A percentile compares a stretch with the other conserved stretches of the same genome.
Evolutionary conservation across 2,329 filamentous ascomycete genomes (phyloP).

Genomic region (Ophiostoma sp.): DNA sequence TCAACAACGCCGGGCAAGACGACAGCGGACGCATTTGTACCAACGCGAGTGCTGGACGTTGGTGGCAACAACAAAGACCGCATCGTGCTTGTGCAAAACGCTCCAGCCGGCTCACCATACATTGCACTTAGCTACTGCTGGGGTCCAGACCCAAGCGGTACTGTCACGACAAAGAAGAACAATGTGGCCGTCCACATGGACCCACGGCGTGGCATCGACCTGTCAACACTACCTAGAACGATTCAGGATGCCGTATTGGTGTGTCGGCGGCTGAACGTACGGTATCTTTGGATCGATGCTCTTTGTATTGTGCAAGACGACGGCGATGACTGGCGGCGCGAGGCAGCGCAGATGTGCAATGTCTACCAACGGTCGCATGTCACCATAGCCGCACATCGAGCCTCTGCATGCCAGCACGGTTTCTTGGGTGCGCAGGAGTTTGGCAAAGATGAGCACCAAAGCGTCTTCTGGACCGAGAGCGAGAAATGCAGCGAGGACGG

Average conservation of each 20-base stretch:
- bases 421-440: slow-evolving; percentile 19
- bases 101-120: slow-evolving; percentile 11
- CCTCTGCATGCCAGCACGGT: slow-evolving; percentile 21
- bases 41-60: slow-evolving; percentile 2
- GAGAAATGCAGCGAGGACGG: not conserved
- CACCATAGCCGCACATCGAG: slow-evolving; percentile 18
- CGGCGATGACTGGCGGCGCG: slow-evolving; percentile 21
- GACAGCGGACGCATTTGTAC: not conserved
- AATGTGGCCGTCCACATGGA: slow-evolving; percentile 14
- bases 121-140: slow-evolving; percentile 23
- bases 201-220: not conserved
- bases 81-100: not conserved
- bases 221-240: not conserved
- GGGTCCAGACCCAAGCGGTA: not conserved
- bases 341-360: slow-evolving; percentile 21
- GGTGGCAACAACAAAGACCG: not conserved
- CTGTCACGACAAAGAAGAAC: slow-evolving; percentile 1
- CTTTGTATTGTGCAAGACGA: slow-evolving; percentile 34
- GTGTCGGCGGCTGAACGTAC: slow-evolving; percentile 26
- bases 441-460: slow-evolving; percentile 7
- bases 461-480: slow-evolving; percentile 8
- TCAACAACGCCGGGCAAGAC: not conserved
- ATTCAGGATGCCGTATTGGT: slow-evolving; percentile 23
- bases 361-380: slow-evolving; percentile 23
- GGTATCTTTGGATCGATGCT: slow-evolving; percentile 35